Base-by-base conservation (phyloP, 2,329 filamentous ascomycete genomes). In the Fusarium guadeloupense region DNA sequence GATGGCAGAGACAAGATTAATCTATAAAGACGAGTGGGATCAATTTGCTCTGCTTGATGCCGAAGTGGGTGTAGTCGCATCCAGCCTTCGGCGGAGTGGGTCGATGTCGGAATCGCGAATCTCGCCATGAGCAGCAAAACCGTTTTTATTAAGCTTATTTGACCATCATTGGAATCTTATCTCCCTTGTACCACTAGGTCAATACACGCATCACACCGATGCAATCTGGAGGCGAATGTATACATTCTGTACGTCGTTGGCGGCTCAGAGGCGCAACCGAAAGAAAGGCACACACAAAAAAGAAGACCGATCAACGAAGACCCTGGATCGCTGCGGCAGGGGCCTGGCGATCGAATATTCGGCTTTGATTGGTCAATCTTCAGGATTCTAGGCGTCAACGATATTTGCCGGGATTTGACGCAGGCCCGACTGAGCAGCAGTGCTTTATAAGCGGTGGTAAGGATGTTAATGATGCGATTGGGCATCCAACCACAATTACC, bases 381-480 rank as follows among this genome's bases (percentile, higher is more conserved):
- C 42, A 45, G 23, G 23, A 19, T 62, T 65, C 47, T 51, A 62
- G 48, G 49, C 53, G 62, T 64, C 62, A 64, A 62, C 57, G 62
- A 64, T 65, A 62, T 65, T 45, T 47, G 21, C 41, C 43, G 31
- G 52, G 26, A 31, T 7, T 25, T 8, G 9, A 13, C 14, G 14
- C 13, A 62, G 17, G 45, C 53, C 25, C 52, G 34, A 62, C 21
- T 19, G 23, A 25, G 23, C 20, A 28, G 14, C 17, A 14, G 41
- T 58, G 47, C 49, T 55, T 50, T 34, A 14, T 40, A 26, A 35
- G 48, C 40, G 34, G 52, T 30, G 17, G 49, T 51, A 64, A 56
- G 67, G 64, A 43, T 68, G 16, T 30, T 50, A 38, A 68, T 68
- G 64, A 59, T 68, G 59, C 65, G 56, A 66, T 69, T 33, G 43